phyloP scores from a whole-genome alignment of 2,329 filamentous ascomycete species.

The Phoma herbarum region DNA sequence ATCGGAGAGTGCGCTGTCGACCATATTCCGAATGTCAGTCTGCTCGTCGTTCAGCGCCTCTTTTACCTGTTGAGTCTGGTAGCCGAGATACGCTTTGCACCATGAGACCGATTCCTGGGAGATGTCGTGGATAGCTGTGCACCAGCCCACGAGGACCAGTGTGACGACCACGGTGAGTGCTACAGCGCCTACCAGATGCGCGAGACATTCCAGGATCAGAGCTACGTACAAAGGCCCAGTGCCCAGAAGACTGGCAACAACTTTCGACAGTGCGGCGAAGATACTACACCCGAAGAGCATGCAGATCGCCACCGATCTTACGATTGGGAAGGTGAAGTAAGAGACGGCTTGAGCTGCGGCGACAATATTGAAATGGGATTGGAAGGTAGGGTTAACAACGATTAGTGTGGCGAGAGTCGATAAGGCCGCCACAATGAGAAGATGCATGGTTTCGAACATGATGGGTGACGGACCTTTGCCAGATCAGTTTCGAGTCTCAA shows the following conservation, averaged over 20 bases:
- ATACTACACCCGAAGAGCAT: background rate
- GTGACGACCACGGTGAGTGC: background rate
- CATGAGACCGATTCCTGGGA: background rate
- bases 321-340: background rate
- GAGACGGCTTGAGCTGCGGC: background rate
- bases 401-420: background rate
- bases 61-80: background rate
- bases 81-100: background rate
- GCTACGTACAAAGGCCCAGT: background rate
- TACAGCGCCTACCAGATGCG: background rate
- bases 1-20: too few relatives aligned
- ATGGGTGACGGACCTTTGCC: background rate
- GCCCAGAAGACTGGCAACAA: background rate
- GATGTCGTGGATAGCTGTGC: background rate
- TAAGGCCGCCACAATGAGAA: background rate
- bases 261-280: background rate
- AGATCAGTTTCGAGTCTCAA: background rate
- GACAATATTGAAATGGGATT: background rate
- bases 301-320: background rate
- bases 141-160: background rate
- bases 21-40: background rate
- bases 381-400: background rate
- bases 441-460: background rate
- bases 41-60: background rate
- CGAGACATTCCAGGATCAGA: background rate